Evolutionary conservation across 2,329 filamentous ascomycete species (phyloP), one percentile per base, ranked within the genome.

Genomic region (Verticillium dahliae): DNA sequence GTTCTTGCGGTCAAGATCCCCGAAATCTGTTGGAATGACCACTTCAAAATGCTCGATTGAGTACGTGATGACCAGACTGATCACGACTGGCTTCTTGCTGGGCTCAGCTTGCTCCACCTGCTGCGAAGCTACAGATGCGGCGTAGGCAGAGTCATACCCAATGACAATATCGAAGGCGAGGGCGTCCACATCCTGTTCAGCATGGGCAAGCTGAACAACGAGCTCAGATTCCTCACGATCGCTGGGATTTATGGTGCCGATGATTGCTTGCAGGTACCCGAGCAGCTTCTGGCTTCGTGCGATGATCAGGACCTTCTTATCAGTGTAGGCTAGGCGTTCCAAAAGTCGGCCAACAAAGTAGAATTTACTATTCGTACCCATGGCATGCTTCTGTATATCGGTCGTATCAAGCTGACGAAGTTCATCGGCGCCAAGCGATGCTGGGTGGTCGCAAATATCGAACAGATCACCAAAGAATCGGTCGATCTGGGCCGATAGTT

Each of bases 361-460:
- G 66, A 83, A 85, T 66, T 89, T 89, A 60, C 82, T 74, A 69
- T 85, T 88, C 10, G 83, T 80, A 59, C 80, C 80, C 61, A 80
- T 77, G 1, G 80, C 78, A 65, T 85, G 83, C 67, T 80, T 86
- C 66, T 80, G 79, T 60, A 78, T 73, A 27, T 80, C 76, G 4
- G 71, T 68, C 7, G 76, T 67, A 2, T 76, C 70, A 61, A 84
- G 63, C 3, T 67, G 65, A 31, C 74, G 72, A 13, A 78, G 68
- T 2, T 72, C 68, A 7, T 81, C 74, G n/a, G 78, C 78, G 31
- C 81, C 72, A 45, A 80, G 71, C 39, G 83, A 80, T 4, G 80
- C 79, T 4, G 84, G 85, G 45, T 85, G 79, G 67, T 87, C 84
- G 67, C 84, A 86, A 22, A 86, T 72, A 60, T 83, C 80, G 52